Evolutionary conservation across 2,329 filamentous ascomycete genomes (phyloP), one percentile per base, ranked within the genome.

Genomic region (Dactylonectria macrodidyma): DNA sequence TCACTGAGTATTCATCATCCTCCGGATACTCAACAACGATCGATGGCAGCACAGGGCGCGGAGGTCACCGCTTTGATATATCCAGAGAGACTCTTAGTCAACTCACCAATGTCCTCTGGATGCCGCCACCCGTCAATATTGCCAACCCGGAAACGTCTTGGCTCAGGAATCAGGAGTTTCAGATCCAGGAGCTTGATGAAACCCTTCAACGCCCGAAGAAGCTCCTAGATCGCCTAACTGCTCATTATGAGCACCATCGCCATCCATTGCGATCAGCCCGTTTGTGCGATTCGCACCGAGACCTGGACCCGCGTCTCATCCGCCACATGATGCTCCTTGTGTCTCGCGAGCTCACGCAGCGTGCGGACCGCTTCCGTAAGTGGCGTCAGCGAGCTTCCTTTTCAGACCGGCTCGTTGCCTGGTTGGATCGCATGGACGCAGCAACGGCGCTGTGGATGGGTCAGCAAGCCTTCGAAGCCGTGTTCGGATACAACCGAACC

Each of bases 281-380:
- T 8, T 76, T 88, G 4, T 88, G 86, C 69, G 14, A 59, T 6
- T 73, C 73, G 4, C 86, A 88, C 71, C 71, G 78, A 26, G 60
- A 41, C 0, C 79, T 88, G 5, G 79, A 87, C 47, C 78, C 84
- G 0, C 80, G 78, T 46, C 69, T 87, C 11, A 81, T 88, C 16
- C 82, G 81, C 50, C 78, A 79, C 19, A 72, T 87, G n/a, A 84
- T 84, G 73, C 56, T 81, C 19, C 77, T 84, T 6, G 55, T 88
- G 7, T 77, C 76, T 0, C 76, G 80, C 7, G 87, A 88, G 73
- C 78, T 80, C 33, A 85, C 81, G 0, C 71, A 72, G 6, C 78
- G 78, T 12, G 67, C 78, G 2, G 73, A 76, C 16, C 69, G 70
- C 1, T 74, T 82, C 50, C 76, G 80, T 10, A 57, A 54, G 8